phyloP scores from a whole-genome alignment of 2,329 filamentous ascomycete species.

The Alternaria sp. region DNA sequence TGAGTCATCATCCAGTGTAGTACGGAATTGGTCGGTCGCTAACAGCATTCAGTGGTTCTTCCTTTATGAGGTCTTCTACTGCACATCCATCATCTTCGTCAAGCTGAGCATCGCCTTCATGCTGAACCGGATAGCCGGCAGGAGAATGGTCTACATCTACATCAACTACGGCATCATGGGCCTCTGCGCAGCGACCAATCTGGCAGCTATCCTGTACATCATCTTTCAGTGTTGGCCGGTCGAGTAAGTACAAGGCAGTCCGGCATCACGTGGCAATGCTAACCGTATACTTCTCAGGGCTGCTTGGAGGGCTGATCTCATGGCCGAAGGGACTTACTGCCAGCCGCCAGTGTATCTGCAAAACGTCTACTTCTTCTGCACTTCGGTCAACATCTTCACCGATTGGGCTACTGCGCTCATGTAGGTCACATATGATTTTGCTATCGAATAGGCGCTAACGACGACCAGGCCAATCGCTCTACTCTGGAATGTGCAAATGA shows the following conservation, averaged over 20 bases:
- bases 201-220: constrained; percentile 45
- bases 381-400: constrained; percentile 46
- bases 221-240: constrained; percentile 47
- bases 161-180: constrained; percentile 37
- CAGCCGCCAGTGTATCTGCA: constrained; percentile 30
- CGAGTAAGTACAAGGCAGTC: constrained; percentile 8
- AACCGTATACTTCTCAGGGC: not conserved
- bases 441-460: not conserved
- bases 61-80: constrained; percentile 48
- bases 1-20: constrained; percentile 14
- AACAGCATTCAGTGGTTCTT: constrained; percentile 41
- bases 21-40: not conserved
- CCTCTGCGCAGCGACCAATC: constrained; percentile 39
- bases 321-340: constrained; percentile 33
- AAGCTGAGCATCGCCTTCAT: constrained; percentile 48
- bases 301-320: constrained; percentile 17
- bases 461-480: constrained; percentile 26
- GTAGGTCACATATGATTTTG: constrained; percentile 9
- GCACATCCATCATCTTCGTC: constrained; percentile 44
- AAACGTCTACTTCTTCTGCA: constrained; percentile 45
- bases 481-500: constrained; percentile 35
- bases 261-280: not conserved
- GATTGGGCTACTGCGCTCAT: constrained; percentile 48
- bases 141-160: constrained; percentile 31
- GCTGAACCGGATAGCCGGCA: constrained; percentile 44